These are phyloP conservation scores for Plicaturopsis crispa DNA, from an alignment of 768 basidiomycete genomes.

Conservation along the genomic window DNA sequence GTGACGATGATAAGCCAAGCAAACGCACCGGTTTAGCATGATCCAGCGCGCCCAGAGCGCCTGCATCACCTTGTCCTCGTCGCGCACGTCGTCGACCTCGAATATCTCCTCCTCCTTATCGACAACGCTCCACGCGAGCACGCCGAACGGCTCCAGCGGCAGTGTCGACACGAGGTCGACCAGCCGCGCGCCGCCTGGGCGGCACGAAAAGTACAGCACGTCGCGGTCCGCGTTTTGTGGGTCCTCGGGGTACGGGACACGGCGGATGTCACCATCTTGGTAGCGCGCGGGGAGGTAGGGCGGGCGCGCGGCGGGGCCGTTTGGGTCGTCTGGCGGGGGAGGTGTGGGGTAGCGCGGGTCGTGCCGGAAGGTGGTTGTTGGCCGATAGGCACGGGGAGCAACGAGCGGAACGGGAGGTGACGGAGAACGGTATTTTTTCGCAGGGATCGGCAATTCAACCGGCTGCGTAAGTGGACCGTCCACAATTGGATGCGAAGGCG, in stretches of 20 bases:
- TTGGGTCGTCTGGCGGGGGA: conserved; percentile 32
- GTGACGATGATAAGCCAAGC: background rate
- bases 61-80: conserved; percentile 74
- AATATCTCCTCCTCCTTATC: conserved; percentile 75
- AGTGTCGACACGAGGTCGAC: conserved; percentile 58
- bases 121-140: conserved; percentile 60
- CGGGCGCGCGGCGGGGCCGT: conserved; percentile 41
- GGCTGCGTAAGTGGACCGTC: too few species aligned
- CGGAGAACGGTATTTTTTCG: background rate
- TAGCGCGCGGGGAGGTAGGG: conserved; percentile 48
- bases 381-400: conserved; percentile 12
- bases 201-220: conserved; percentile 50
- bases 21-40: conserved; percentile 43
- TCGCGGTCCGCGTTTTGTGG: conserved; percentile 39
- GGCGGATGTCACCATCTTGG: conserved; percentile 39
- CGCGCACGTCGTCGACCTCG: conserved; percentile 60
- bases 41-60: conserved; percentile 79
- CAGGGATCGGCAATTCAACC: conserved; percentile 5
- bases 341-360: conserved; percentile 29
- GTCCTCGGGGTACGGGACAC: conserved; percentile 46
- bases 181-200: conserved; percentile 56
- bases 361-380: conserved; percentile 12
- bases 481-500: too few species aligned
- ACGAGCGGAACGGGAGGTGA: conserved; percentile 1
- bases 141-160: conserved; percentile 53